Base-by-base conservation (phyloP, 108 stramenopile genomes). In the Asterionellopsis glacialis region DNA sequence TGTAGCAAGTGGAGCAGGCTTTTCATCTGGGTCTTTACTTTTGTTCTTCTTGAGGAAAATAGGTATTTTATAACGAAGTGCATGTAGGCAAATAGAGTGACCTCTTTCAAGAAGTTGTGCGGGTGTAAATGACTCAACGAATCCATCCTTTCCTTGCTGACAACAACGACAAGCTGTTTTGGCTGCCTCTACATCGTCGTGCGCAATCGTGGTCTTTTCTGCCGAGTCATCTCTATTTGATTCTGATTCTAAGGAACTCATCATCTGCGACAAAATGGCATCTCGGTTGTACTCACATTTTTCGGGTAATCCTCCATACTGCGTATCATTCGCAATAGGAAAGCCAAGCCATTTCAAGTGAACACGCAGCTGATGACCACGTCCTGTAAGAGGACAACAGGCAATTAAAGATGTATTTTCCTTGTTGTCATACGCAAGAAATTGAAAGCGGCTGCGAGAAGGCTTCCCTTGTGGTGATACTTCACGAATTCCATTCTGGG, bases 351-450 rank as follows among this genome's bases (percentile, higher is more conserved):
- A 56, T 45, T 83, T 66, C 4, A 94, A 73, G 64, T 97, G 96
- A 15, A 97, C 80, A 10, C 96, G 74, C 22, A 97, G 59, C 72
- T 97, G 96, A 64, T 97, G 96, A 41, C 90, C 94, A 9, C 96
- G 67, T 5, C 96, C 96, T 14, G 94, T 95, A 0, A 90, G 41
- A 10, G 94, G 96, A 47, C 53, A 48, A 59, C 90, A 91, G 13
- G 63, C 42, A 26, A 97, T 41, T 0, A 94, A 52, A 0, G 87
- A 86, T 27, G 67, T 68, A 55, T 92, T 63, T 12, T 58, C 66
- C 19, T 51, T 50, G 10, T 59, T 23, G 66, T 89, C 79, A 45
- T 80, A 85, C 6, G 59, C 40, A 10, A 93, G 15, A 5, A 78
- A 59, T 15, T 68, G 74, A 73, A 93, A 95, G 13, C 79, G 63